These are phyloP conservation scores for Ogataea angusta DNA, from an alignment of 805 yeast genomes.

Conservation along the genomic window DNA sequence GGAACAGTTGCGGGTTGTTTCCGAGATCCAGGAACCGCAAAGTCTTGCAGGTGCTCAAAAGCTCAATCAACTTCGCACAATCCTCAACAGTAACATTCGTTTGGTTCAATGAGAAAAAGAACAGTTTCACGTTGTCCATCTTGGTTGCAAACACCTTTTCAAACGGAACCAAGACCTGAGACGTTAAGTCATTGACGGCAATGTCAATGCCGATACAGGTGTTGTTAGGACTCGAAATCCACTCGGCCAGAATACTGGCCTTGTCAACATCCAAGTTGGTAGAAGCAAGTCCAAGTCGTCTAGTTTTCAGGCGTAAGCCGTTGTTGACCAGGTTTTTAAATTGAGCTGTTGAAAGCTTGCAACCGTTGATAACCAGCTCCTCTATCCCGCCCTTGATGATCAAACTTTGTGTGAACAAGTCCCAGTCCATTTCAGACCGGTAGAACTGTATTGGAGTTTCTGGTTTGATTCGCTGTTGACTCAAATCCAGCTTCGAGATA, in stretches of 20 bases:
- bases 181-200: conserved; percentile 50
- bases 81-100: conserved; percentile 41
- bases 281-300: conserved; percentile 52
- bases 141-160: conserved; percentile 37
- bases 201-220: conserved; percentile 55
- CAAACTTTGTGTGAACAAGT: conserved; percentile 42
- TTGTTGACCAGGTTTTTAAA: conserved; percentile 40
- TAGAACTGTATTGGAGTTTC: conserved; percentile 38
- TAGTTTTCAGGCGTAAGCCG: conserved; percentile 42
- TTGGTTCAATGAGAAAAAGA: conserved; percentile 51
- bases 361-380: conserved; percentile 57
- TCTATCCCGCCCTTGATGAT: conserved; percentile 49
- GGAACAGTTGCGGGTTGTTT: conserved; percentile 50
- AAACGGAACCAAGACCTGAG: conserved; percentile 46
- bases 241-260: conserved; percentile 40
- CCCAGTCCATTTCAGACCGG: conserved; percentile 54
- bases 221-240: conserved; percentile 43
- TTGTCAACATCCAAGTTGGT: conserved; percentile 44
- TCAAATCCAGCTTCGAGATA: conserved; percentile 50
- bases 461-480: conserved; percentile 50
- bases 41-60: conserved; percentile 37
- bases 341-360: conserved; percentile 42
- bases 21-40: conserved; percentile 52
- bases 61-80: conserved; percentile 37
- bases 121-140: conserved; percentile 32